Conservation (phyloP, 1,284 basidiomycete genomes). For the Boletus semigastroideus region DNA sequence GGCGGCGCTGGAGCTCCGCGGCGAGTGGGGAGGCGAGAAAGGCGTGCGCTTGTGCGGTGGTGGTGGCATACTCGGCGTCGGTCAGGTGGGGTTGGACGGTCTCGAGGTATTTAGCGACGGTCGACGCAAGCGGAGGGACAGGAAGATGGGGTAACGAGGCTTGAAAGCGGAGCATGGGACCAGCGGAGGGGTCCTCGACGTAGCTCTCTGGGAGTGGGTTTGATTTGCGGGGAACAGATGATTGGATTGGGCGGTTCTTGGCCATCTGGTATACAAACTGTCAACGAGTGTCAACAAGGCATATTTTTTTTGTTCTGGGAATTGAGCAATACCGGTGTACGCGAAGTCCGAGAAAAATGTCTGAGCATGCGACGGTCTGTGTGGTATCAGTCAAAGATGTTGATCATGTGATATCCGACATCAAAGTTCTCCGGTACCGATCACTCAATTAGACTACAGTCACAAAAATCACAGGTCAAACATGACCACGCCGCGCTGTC, state of each 20-base stretch:
- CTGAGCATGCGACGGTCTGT: slow-evolving; percentile 2
- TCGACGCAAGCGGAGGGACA: slow-evolving; percentile 80
- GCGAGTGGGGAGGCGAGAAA: slow-evolving; percentile 76
- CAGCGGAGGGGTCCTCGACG: slow-evolving; percentile 46
- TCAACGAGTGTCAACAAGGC: not conserved
- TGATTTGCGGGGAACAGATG: slow-evolving; percentile 34
- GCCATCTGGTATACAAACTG: slow-evolving; percentile 32
- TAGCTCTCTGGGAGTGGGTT: slow-evolving; percentile 41
- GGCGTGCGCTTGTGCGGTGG: slow-evolving; percentile 59
- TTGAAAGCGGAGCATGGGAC: slow-evolving; percentile 80
- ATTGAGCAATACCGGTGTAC: not conserved
- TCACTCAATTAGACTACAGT: too few species aligned
- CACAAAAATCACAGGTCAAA: too few species aligned
- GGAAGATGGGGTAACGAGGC: slow-evolving; percentile 80
- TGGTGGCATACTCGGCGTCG: slow-evolving; percentile 57
- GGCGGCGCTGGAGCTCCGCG: slow-evolving; percentile 76
- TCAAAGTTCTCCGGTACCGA: too few species aligned
- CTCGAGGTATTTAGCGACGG: slow-evolving; percentile 84
- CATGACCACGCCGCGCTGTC: too few species aligned
- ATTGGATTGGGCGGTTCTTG: slow-evolving; percentile 34
- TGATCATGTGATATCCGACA: too few species aligned
- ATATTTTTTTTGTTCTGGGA: not conserved
- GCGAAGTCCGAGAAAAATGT: slow-evolving; percentile 5
- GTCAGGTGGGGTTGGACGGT: slow-evolving; percentile 76
- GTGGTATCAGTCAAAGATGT: not conserved